phyloP scores from a whole-genome alignment of 148 eudicot species.

The Beta vulgaris region DNA sequence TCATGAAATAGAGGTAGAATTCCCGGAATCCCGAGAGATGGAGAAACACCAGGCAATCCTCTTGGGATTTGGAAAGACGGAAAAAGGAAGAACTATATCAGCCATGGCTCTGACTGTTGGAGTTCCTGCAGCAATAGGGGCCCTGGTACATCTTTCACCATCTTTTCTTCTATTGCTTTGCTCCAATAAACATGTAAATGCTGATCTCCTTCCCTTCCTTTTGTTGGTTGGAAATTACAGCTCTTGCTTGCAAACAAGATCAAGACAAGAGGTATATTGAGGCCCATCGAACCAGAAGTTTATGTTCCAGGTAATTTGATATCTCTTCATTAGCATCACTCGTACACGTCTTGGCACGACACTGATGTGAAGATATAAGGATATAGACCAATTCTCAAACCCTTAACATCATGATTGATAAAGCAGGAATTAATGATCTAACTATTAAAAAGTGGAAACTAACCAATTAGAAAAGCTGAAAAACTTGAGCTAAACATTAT shows the following conservation, averaged over 20 bases:
- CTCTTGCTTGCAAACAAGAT: constrained; percentile 76
- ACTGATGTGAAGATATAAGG: too few relatives aligned
- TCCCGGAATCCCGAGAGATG: constrained; percentile 39
- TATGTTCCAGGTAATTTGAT: constrained; percentile 74
- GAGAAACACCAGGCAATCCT: constrained; percentile 78
- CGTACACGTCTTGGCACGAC: too few relatives aligned
- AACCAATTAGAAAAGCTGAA: too few relatives aligned
- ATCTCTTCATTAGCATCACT: constrained; percentile 1
- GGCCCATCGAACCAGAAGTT: constrained; percentile 84
- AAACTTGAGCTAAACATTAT: too few relatives aligned
- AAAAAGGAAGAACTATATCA: constrained; percentile 52
- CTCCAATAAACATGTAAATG: background rate
- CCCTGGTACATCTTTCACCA: constrained; percentile 52
- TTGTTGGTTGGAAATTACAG: constrained; percentile 36
- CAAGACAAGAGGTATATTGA: constrained; percentile 66
- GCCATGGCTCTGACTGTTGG: constrained; percentile 98
- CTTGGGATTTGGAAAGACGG: constrained; percentile 74
- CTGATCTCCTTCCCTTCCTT: background rate
- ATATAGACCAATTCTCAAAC: too few relatives aligned
- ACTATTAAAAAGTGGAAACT: too few relatives aligned
- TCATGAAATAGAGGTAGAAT: constrained; percentile 86
- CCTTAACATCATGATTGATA: too few relatives aligned
- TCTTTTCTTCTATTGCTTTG: background rate
- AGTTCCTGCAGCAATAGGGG: constrained; percentile 89
- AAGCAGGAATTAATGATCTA: too few relatives aligned